phyloP scores from a whole-genome alignment of 1,139 yeast genomes.

The Wickerhamiella infanticola region DNA sequence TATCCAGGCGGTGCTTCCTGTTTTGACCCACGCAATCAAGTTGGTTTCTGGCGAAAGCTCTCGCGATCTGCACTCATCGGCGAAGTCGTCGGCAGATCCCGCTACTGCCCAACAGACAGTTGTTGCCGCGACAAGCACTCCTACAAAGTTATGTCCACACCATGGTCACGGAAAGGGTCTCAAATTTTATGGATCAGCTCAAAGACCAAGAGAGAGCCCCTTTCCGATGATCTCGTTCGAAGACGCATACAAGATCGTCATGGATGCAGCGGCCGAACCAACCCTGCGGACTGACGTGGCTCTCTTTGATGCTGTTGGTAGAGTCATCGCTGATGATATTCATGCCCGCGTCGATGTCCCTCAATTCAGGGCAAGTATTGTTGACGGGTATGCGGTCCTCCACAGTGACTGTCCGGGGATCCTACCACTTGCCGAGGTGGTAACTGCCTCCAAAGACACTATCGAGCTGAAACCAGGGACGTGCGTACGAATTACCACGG shows the following conservation, averaged over 20 bases:
- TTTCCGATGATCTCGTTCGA: slow-evolving; percentile 31
- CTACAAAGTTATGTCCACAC: neutral
- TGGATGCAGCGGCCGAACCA: slow-evolving; percentile 14
- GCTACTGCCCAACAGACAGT: neutral
- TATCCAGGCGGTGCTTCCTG: slow-evolving; percentile 24
- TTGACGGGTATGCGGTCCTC: slow-evolving; percentile 37
- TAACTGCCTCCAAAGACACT: slow-evolving; percentile 29
- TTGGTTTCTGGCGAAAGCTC: slow-evolving; percentile 25
- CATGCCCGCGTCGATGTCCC: slow-evolving; percentile 29
- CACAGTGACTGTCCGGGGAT: slow-evolving; percentile 31
- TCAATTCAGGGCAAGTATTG: slow-evolving; percentile 34
- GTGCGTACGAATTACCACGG: slow-evolving; percentile 35
- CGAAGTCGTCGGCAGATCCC: neutral
- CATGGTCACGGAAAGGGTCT: slow-evolving; percentile 10
- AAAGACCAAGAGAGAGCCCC: slow-evolving; percentile 32
- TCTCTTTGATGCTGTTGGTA: slow-evolving; percentile 23
- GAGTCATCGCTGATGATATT: slow-evolving; percentile 29
- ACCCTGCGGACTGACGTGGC: slow-evolving; percentile 14
- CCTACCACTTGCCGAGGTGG: slow-evolving; percentile 27
- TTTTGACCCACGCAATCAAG: slow-evolving; percentile 30
- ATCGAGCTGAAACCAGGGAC: slow-evolving; percentile 19
- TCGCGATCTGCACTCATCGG: slow-evolving; percentile 23
- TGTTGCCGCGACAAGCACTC: neutral
- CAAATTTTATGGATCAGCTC: slow-evolving; percentile 23
- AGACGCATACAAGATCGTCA: slow-evolving; percentile 24